Base-by-base conservation (phyloP, 176 grass and related monocot species). In the Oryza coarctata region DNA sequence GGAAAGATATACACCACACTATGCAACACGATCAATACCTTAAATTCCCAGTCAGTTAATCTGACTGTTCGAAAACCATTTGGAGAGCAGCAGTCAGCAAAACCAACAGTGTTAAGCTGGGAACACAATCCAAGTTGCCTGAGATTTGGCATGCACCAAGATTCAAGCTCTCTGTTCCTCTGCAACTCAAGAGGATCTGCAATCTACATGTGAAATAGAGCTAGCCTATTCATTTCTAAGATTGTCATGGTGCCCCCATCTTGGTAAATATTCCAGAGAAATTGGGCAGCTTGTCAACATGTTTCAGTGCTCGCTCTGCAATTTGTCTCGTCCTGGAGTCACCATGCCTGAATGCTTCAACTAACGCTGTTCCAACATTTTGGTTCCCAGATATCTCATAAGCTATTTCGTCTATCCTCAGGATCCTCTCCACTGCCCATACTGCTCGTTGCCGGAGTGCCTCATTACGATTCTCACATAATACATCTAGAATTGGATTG, bases 251-350 rank as follows among this genome's bases (percentile, higher is more conserved):
- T 86, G 83, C 82, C 28, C 90, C 88, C 57, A 92, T 94, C 88
- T 89, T 94, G 3, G 92, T 86, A 90, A 94, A 98, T 75, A 98
- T 92, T 50, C 90, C 95, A 25, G 95, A 94, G 86, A 98, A 98
- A 85, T 98, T 98, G 44, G 95, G 95, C 39, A 98, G 74, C 72
- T 98, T 98, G 88, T 98, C 95, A 73, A 98, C 86, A 88, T 98
- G 95, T 75, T 98, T 98, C 27, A 98, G 79, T 76, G 95, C 95
- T 71, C 84, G 83, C 31, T 98, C 92, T n/a, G 95, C 95, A 41
- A 93, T 87, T 90, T 98, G 95, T 76, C 88, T 94, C 77, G 95
- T 98, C 84, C 78, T 92, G 72, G 84, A 86, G 80, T 98, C 90
- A 25, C 95, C 95, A 74, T 93, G 88, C 81, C 90, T 92, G 83